Evolutionary conservation across 2,329 filamentous ascomycete genomes (phyloP).

Genomic region (Cladorrhinum sp.): DNA sequence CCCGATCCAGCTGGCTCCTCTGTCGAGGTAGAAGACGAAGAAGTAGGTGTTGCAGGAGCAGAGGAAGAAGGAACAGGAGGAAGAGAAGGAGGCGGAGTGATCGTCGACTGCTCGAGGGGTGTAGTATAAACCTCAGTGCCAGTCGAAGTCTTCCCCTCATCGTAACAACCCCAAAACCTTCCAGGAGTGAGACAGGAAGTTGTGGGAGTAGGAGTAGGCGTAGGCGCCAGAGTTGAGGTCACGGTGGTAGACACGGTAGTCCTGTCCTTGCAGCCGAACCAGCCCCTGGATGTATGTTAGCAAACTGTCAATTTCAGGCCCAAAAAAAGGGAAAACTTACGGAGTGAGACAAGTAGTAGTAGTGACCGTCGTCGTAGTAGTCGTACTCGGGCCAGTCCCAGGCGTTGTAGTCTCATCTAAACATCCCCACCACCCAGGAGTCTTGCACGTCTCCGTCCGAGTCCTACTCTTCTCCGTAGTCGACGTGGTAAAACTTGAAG

Average conservation of each 20-base stretch:
- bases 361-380: conserved; percentile 42
- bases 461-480: conserved; percentile 58
- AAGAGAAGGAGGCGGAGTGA: conserved; percentile 28
- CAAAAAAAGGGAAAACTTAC: conserved; percentile 37
- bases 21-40: conserved; percentile 27
- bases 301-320: conserved; percentile 44
- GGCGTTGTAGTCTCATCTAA: conserved; percentile 61
- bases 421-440: conserved; percentile 92
- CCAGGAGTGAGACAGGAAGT: conserved; percentile 52
- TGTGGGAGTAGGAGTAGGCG: conserved; percentile 31
- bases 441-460: conserved; percentile 82
- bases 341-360: conserved; percentile 37
- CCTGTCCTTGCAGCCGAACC: conserved; percentile 63
- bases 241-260: conserved; percentile 37
- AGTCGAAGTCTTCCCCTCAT: conserved; percentile 33
- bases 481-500: conserved; percentile 54
- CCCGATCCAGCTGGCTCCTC: conserved; percentile 11
- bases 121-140: conserved; percentile 21
- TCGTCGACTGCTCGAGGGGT: conserved; percentile 22
- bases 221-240: conserved; percentile 32
- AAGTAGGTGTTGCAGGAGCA: no score
- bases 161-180: conserved; percentile 54
- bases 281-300: conserved; percentile 46
- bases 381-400: conserved; percentile 29
- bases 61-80: conserved; percentile 30